Evolutionary conservation across 1,284 basidiomycete genomes (phyloP).

Genomic region (Schizophyllum amplum): DNA sequence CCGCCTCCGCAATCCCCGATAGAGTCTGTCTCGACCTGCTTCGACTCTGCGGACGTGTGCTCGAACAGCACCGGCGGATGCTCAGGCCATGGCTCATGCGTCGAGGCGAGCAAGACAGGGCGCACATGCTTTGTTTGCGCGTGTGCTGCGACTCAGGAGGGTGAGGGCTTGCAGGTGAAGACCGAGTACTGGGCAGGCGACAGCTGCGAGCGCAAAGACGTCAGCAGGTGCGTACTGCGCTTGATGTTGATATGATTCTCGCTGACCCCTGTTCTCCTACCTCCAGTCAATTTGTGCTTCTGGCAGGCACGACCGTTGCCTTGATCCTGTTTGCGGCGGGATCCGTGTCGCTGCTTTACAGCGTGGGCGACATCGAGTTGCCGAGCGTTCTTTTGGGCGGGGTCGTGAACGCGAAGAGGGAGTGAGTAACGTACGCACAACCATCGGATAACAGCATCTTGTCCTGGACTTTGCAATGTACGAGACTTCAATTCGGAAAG

Average conservation of each 20-base stretch:
- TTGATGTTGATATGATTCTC: not conserved
- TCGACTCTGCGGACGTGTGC: constrained; percentile 45
- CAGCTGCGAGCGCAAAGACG: constrained; percentile 67
- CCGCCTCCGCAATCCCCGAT: constrained; percentile 47
- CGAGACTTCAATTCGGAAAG: not conserved
- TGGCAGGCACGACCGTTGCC: constrained; percentile 58
- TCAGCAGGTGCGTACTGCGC: constrained; percentile 53
- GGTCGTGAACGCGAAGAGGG: constrained; percentile 43
- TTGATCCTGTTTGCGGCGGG: constrained; percentile 59
- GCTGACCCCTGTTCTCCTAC: constrained; percentile 2
- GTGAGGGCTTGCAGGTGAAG: constrained; percentile 37
- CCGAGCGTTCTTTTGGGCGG: constrained; percentile 66
- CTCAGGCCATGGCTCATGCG: constrained; percentile 64
- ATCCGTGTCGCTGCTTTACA: constrained; percentile 57
- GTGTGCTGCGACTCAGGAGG: constrained; percentile 46
- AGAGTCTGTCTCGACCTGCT: constrained; percentile 59
- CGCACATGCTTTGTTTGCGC: constrained; percentile 67
- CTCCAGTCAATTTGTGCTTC: constrained; percentile 60
- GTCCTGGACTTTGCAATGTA: not conserved
- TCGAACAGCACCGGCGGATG: constrained; percentile 55
- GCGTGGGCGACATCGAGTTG: constrained; percentile 50
- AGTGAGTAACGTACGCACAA: constrained; percentile 22
- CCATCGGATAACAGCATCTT: not conserved
- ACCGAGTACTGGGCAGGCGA: constrained; percentile 65
- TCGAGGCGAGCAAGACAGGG: constrained; percentile 49